Conservation (phyloP, 345 rosid genomes). For the Draba incana region DNA sequence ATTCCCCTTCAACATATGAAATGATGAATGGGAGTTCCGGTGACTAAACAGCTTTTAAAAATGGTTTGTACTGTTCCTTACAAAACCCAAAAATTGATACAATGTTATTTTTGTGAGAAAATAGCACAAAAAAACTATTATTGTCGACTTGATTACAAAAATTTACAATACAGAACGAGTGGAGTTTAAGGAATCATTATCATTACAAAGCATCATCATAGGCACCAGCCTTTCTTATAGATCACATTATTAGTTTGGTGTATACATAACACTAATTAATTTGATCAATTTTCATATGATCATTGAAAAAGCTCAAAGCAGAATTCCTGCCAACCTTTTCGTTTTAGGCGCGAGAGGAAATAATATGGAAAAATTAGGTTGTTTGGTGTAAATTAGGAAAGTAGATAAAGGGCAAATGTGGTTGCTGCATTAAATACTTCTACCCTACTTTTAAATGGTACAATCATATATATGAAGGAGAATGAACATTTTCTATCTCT, state of each 20-base stretch:
- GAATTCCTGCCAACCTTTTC: slow-evolving; percentile 13
- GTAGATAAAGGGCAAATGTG: not conserved
- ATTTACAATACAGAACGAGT: slow-evolving; percentile 37
- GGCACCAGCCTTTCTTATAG: slow-evolving; percentile 21
- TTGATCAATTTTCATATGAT: slow-evolving; percentile 1
- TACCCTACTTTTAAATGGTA: not conserved
- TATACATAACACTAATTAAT: not conserved
- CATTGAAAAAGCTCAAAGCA: not conserved
- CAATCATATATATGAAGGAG: no score
- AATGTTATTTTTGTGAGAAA: not conserved
- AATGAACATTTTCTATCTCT: no score
- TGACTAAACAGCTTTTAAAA: not conserved
- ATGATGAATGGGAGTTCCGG: slow-evolving; percentile 28
- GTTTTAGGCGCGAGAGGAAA: not conserved
- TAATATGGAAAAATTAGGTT: slow-evolving; percentile 3
- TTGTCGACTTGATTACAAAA: slow-evolving; percentile 19
- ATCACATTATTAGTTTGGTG: slow-evolving; percentile 11
- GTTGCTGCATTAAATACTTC: not conserved
- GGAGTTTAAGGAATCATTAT: slow-evolving; percentile 10
- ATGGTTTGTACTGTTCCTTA: not conserved
- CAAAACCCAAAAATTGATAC: not conserved
- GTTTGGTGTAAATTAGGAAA: slow-evolving; percentile 28
- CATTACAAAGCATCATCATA: slow-evolving; percentile 31
- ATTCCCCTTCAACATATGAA: slow-evolving; percentile 6
- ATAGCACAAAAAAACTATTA: slow-evolving; percentile 12